Conservation (phyloP, 1,139 yeast genomes). For the Taiozyma sp. region DNA sequence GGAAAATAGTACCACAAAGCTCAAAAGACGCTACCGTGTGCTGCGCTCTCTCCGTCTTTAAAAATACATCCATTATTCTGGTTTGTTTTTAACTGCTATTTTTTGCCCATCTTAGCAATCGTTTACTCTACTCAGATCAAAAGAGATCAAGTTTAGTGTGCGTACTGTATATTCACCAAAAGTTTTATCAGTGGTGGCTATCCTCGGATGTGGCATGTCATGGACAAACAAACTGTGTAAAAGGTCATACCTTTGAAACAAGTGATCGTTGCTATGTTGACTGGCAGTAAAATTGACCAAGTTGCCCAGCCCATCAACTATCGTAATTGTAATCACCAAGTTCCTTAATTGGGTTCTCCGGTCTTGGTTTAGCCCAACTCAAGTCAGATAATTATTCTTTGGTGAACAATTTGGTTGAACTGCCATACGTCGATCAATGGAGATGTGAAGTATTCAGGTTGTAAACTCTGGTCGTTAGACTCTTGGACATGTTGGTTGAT, state of each 20-base stretch:
- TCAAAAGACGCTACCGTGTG: no score
- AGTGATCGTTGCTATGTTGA: conserved; percentile 27
- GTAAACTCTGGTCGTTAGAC: conserved; percentile 42
- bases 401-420: conserved; percentile 22
- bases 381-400: conserved; percentile 34
- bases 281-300: conserved; percentile 44
- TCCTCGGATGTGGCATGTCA: conserved; percentile 41
- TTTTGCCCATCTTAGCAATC: no score
- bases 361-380: conserved; percentile 48
- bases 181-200: no score
- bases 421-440: conserved; percentile 25
- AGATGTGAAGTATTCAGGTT: conserved; percentile 40
- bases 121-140: no score
- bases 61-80: no score
- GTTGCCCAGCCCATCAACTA: conserved; percentile 78
- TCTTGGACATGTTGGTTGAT: conserved; percentile 45
- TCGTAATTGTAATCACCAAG: conserved; percentile 61
- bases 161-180: no score
- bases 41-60: no score
- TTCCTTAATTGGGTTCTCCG: conserved; percentile 41
- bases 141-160: no score
- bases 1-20: no score
- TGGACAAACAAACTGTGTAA: conserved; percentile 56
- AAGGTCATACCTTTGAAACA: conserved; percentile 42
- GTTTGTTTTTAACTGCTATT: no score